Base-by-base conservation (phyloP, 1,139 yeast genomes). In the Geotrichum aggregatum region DNA sequence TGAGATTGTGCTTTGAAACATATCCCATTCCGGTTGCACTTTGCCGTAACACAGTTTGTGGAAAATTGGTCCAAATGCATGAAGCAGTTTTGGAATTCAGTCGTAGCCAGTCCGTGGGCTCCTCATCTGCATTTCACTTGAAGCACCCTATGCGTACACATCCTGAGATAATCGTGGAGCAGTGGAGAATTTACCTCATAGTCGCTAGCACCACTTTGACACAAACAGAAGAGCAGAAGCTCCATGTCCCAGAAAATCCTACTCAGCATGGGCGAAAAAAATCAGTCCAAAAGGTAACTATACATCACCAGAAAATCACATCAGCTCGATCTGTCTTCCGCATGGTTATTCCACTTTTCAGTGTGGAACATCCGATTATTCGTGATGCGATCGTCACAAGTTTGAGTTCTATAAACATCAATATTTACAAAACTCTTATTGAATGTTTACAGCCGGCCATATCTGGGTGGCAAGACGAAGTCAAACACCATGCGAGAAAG, bases 11-110 rank as follows among this genome's bases (percentile, higher is more conserved):
- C 57, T 89, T 87, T 60, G 88, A 83, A 55, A 77, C 76, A 50
- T 91, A 95, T 63, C 98, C 98, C 0, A 84, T 92, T 66, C 94
- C 96, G 0, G 89, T 92, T 64, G 98, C 98, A 0, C 75, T 92
- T 56, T 88, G 96, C 59, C 80, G 99, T 14, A 85, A 95, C n/a
- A 83, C 87, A 57, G 94, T 94, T 13, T 91, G 98, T 68, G 85
- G 87, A 11, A 71, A 97, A 49, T 70, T 94, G 56, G 95, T 91
- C 5, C 96, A 88, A 62, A 81, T 92, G 77, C 95, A 91, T 66
- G 96, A 88, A 61, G 78, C 81, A 16, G 79, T 91, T 8, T 74
- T 82, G 38, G 82, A 80, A 14, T 78, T 82, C 50, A 79, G 89
- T 1, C 82, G 80, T 18, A 76, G 76, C 34, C 63, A 59, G 1